Evolutionary conservation across 129 eudicot species (phyloP).

Genomic region (Escallonia rubra): DNA sequence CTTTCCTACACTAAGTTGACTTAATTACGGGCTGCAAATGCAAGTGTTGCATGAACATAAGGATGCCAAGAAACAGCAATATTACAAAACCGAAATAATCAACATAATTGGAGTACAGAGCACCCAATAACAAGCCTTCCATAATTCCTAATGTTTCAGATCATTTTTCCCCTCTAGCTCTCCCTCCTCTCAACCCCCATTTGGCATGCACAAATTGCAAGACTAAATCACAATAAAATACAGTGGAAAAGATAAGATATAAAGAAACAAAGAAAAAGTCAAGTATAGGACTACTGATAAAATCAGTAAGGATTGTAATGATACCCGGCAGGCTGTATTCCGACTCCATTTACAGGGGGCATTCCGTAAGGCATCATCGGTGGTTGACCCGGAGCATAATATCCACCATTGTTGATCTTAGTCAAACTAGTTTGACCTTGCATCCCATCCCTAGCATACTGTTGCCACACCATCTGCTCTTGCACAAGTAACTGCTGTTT

Average conservation of each 20-base stretch:
- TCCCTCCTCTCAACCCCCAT: slow-evolving; percentile 16
- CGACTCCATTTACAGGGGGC: slow-evolving; percentile 53
- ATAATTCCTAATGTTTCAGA: slow-evolving; percentile 4
- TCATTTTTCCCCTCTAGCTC: slow-evolving; percentile 13
- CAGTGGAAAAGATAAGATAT: slow-evolving; percentile 19
- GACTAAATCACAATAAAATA: slow-evolving; percentile 23
- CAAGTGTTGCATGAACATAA: slow-evolving; percentile 26
- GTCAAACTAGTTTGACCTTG: slow-evolving; percentile 78
- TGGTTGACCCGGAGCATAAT: slow-evolving; percentile 55
- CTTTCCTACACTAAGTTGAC: too few relatives aligned
- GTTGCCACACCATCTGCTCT: slow-evolving; percentile 91
- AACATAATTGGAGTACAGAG: slow-evolving; percentile 11
- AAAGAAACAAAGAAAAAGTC: slow-evolving; percentile 9
- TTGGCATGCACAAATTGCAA: slow-evolving; percentile 25
- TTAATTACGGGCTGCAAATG: neutral
- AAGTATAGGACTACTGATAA: slow-evolving; percentile 11
- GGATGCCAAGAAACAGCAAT: slow-evolving; percentile 19
- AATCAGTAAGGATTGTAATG: slow-evolving; percentile 48
- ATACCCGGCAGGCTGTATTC: slow-evolving; percentile 47
- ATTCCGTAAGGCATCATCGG: slow-evolving; percentile 77
- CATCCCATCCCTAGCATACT: slow-evolving; percentile 77
- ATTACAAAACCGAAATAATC: slow-evolving; percentile 14
- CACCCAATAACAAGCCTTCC: slow-evolving; percentile 16
- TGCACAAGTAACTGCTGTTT: slow-evolving; percentile 80
- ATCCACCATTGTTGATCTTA: slow-evolving; percentile 51